Evolutionary conservation across 2,329 filamentous ascomycete species (phyloP), one percentile per base, ranked within the genome.

Genomic region (Thelonectria rubi): DNA sequence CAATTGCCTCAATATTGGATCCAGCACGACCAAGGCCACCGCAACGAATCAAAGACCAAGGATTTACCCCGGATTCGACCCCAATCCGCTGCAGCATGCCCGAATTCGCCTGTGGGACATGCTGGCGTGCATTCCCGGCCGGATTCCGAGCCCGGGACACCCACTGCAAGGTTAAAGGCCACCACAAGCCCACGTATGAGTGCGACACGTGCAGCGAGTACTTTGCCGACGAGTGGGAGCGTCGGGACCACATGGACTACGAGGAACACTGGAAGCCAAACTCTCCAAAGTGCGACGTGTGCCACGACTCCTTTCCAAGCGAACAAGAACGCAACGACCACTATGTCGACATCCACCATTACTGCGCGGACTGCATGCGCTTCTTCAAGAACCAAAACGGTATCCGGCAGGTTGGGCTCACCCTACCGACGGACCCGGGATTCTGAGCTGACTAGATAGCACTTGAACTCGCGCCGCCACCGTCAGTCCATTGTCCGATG

Each of bases 401-500:
- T 17, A 40, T 72, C 5, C 40, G 37, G 12, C 52, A 60, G 32
- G 60, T 69, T 37, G 32, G 42, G 20, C 52, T 34, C n/a, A 15
- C 20, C 12, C 18, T 14, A 12, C 14, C 8, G 46, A 15, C 12
- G 34, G n/a, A 26, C 46, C 39, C 24, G 14, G n/a, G 10, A 18
- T 34, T 48, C 1, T 32, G 1, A n/a, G 12, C 17, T 9, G 34
- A 20, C 24, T 9, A 7, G 10, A 9, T 10, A 88, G 86, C 87
- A 90, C 63, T 75, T 85, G 2, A 83, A 82, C 24, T 88, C 85
- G 0, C 75, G 75, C 5, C 68, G 72, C 47, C 87, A 90, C 49
- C 60, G 34, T 2, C 24, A 42, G 2, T 32, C 2, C 9, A 47
- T 24, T 1, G 21, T 67, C 76, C 76, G 43, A 0, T 91, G 88